phyloP scores from a whole-genome alignment of 202 grass and related monocot species.

The Schoenoplectus triqueter region DNA sequence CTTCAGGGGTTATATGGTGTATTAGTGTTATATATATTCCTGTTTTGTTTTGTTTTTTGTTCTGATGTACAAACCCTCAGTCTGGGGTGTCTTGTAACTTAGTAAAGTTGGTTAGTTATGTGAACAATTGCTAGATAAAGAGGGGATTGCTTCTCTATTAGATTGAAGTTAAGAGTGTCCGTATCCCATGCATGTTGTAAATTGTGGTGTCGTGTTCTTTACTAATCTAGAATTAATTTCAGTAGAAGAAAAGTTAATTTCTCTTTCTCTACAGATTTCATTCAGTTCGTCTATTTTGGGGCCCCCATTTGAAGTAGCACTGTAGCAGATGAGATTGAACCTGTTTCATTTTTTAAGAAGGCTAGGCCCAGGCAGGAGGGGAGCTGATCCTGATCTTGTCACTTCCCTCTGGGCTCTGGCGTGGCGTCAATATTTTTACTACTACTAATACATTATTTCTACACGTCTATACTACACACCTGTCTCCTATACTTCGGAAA shows the following conservation, averaged over 20 bases:
- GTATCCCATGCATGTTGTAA: conserved; percentile 28
- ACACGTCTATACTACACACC: too few species aligned
- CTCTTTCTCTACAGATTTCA: too few species aligned
- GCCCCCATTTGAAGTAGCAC: too few species aligned
- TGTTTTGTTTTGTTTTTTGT: background rate
- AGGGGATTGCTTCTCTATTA: conserved; percentile 34
- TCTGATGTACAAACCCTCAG: conserved; percentile 31
- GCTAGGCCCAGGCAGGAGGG: too few species aligned
- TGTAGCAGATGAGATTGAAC: too few species aligned
- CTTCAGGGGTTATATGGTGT: background rate
- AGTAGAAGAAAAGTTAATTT: background rate
- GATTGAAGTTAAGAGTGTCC: conserved; percentile 26
- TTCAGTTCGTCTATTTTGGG: background rate
- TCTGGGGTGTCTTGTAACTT: conserved; percentile 24
- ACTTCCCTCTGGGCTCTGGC: too few species aligned
- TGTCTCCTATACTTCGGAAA: background rate
- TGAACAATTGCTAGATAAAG: conserved; percentile 31
- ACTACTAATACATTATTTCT: too few species aligned
- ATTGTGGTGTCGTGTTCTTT: conserved; percentile 15
- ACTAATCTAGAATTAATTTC: conserved; percentile 30
- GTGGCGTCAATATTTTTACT: too few species aligned
- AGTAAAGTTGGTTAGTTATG: conserved; percentile 36
- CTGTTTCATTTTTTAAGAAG: too few species aligned
- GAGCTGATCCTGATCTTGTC: too few species aligned
- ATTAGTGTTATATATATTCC: conserved; percentile 23